phyloP scores from a whole-genome alignment of 2,329 filamentous ascomycete species.

The Talaromyces rugulosus region DNA sequence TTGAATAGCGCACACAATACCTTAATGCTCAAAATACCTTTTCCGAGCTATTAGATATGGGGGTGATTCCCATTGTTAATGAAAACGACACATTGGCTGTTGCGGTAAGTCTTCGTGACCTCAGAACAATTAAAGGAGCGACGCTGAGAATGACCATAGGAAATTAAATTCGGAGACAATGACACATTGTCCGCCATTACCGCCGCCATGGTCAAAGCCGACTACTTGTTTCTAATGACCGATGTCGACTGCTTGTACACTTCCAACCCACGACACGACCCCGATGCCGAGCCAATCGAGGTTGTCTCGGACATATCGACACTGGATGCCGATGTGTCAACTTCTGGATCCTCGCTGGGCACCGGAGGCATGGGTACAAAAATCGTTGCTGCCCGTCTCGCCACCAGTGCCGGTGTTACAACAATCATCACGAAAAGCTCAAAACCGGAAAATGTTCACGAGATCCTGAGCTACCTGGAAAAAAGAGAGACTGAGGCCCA shows the following conservation, averaged over 20 bases:
- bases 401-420: slow-evolving; percentile 90
- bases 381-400: slow-evolving; percentile 86
- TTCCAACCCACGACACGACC: slow-evolving; percentile 82
- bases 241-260: slow-evolving; percentile 97
- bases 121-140: background rate
- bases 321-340: slow-evolving; percentile 84
- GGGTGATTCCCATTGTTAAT: slow-evolving; percentile 96
- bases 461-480: slow-evolving; percentile 80
- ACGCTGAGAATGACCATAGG: slow-evolving; percentile 34
- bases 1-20: slow-evolving; percentile 73
- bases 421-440: slow-evolving; percentile 92
- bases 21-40: slow-evolving; percentile 96
- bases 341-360: slow-evolving; percentile 79
- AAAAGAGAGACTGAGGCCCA: background rate
- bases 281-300: slow-evolving; percentile 84
- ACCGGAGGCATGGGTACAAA: slow-evolving; percentile 98
- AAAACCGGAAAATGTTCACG: slow-evolving; percentile 85
- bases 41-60: slow-evolving; percentile 83
- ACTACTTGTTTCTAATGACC: slow-evolving; percentile 97
- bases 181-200: slow-evolving; percentile 96
- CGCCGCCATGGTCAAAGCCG: slow-evolving; percentile 93
- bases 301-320: slow-evolving; percentile 84
- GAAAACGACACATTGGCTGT: slow-evolving; percentile 97
- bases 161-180: slow-evolving; percentile 99
- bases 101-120: slow-evolving; percentile 45